A percentile compares a stretch with the other conserved stretches of the same genome.
Conservation (phyloP, 441 rosid genomes). For the Eruca vesicaria region DNA sequence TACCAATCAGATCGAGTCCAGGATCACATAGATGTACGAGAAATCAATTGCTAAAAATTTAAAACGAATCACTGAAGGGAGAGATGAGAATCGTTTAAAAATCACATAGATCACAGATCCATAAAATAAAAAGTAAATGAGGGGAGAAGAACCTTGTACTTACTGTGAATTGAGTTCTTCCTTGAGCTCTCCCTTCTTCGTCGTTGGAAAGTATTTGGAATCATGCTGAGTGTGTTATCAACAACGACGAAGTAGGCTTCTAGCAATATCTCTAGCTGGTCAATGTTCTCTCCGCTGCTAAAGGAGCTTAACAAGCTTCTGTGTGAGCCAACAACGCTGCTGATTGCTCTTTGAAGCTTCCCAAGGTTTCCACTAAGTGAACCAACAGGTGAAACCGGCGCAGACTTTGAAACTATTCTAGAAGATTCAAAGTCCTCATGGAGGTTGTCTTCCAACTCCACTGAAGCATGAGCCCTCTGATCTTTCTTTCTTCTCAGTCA, state of each 20-base stretch:
- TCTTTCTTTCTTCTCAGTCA: too few species aligned
- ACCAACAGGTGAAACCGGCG: too few species aligned
- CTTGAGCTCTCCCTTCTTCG: conserved; percentile 97
- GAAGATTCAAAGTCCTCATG: too few species aligned
- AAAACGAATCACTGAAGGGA: not conserved
- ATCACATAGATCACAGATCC: conserved; percentile 37
- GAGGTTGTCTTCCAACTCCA: too few species aligned
- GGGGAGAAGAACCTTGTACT: conserved; percentile 64
- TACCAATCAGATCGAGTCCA: not conserved
- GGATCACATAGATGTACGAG: conserved; percentile 31
- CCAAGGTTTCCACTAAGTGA: conserved; percentile 44
- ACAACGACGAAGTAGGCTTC: conserved; percentile 86
- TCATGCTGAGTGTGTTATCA: conserved; percentile 84
- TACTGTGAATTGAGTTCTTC: conserved; percentile 96
- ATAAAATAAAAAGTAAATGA: not conserved
- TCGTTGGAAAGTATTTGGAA: conserved; percentile 95
- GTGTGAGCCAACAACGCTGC: conserved; percentile 64
- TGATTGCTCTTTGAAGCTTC: conserved; percentile 84
- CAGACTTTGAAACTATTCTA: too few species aligned
- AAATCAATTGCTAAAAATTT: not conserved
- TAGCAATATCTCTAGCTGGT: conserved; percentile 93
- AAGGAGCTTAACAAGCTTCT: conserved; percentile 73
- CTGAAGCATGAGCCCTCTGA: conserved; percentile 58
- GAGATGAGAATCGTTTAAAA: conserved; percentile 2
- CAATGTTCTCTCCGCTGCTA: conserved; percentile 61